A percentile compares a stretch with the other conserved stretches of the same genome.
These are phyloP conservation scores for Dionaea muscipula DNA, from an alignment of 179 eudicot species.

Conservation along the genomic window DNA sequence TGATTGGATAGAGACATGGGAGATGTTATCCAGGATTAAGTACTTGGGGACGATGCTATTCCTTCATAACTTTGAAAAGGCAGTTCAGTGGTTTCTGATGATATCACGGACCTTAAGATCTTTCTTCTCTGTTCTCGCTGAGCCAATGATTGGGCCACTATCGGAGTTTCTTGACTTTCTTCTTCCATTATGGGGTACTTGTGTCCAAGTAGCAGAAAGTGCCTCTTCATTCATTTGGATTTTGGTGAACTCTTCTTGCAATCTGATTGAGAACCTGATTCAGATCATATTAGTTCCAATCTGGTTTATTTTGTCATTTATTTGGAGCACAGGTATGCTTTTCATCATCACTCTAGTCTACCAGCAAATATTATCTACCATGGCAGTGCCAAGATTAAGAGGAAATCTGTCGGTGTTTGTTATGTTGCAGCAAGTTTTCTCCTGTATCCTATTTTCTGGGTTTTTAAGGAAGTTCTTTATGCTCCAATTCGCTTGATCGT, in stretches of 20 bases:
- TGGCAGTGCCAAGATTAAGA: background rate
- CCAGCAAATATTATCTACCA: too few relatives aligned
- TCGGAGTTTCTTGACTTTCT: constrained; percentile 32
- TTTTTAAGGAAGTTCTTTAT: constrained; percentile 50
- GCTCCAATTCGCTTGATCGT: constrained; percentile 64
- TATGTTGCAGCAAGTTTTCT: constrained; percentile 43
- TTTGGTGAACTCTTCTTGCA: constrained; percentile 38
- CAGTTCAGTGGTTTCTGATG: constrained; percentile 64
- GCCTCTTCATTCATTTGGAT: constrained; percentile 39
- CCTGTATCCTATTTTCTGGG: constrained; percentile 65
- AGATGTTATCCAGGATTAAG: constrained; percentile 82
- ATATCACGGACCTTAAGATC: constrained; percentile 51
- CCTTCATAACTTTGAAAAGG: constrained; percentile 81
- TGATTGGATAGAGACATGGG: constrained; percentile 97
- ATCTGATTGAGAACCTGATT: constrained; percentile 34
- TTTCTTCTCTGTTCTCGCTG: constrained; percentile 53
- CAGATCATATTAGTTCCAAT: constrained; percentile 59
- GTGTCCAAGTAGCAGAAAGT: constrained; percentile 26
- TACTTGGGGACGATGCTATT: constrained; percentile 93
- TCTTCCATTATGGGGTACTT: constrained; percentile 51
- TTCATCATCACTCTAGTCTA: constrained; percentile 1
- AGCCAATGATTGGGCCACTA: constrained; percentile 69
- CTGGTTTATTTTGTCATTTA: constrained; percentile 44
- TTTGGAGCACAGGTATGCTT: constrained; percentile 64
- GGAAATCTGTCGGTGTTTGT: background rate